phyloP scores from a whole-genome alignment of 2,329 filamentous ascomycete species.

The Apiospora saccharicola region DNA sequence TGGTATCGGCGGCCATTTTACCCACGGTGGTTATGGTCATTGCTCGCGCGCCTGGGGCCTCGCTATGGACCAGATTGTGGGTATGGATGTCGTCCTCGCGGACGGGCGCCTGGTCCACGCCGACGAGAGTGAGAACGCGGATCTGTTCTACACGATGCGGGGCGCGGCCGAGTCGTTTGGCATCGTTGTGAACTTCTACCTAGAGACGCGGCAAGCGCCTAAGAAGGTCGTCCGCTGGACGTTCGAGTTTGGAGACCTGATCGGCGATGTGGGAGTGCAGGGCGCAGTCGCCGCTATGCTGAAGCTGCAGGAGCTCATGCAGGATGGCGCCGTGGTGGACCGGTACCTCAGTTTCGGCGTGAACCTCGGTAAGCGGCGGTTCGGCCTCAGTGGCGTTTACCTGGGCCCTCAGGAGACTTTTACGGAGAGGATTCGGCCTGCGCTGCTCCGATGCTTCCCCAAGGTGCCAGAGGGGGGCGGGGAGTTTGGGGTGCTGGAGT shows the following conservation, averaged over 20 bases:
- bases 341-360: conserved; percentile 41
- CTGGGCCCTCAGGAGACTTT: conserved; percentile 39
- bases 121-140: conserved; percentile 50
- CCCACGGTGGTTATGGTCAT: conserved; percentile 55
- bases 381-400: conserved; percentile 44
- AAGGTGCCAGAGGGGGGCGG: neutral
- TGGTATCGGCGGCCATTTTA: conserved; percentile 54
- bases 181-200: conserved; percentile 46
- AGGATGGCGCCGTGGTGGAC: conserved; percentile 40
- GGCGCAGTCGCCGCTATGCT: conserved; percentile 34
- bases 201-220: conserved; percentile 44
- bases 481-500: conserved; percentile 31
- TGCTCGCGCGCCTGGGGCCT: conserved; percentile 57
- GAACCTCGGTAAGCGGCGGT: conserved; percentile 33
- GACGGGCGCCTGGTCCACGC: conserved; percentile 54
- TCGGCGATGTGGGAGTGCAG: neutral
- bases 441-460: conserved; percentile 36
- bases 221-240: conserved; percentile 39
- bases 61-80: conserved; percentile 57
- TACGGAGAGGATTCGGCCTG: conserved; percentile 35
- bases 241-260: neutral
- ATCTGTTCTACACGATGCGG: conserved; percentile 56
- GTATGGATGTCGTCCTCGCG: conserved; percentile 56
- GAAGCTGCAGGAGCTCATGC: conserved; percentile 43
- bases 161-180: conserved; percentile 51